These are phyloP conservation scores for Claviceps sp. DNA, from an alignment of 2,329 filamentous ascomycete genomes.

Conservation along the genomic window DNA sequence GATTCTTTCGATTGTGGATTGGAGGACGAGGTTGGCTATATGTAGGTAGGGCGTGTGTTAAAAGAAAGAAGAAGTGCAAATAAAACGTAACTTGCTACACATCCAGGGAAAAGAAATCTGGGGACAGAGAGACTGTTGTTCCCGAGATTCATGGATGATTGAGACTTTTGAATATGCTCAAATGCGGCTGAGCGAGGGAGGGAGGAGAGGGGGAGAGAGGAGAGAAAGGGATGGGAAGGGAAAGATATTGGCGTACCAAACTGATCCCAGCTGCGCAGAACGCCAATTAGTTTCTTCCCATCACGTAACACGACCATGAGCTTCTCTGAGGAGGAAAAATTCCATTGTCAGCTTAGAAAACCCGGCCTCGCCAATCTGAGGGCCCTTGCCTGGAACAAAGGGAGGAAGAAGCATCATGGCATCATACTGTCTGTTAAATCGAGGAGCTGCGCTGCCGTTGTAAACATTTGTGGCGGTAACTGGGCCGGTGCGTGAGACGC, in stretches of 20 bases:
- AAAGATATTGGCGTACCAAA: slow-evolving; percentile 48
- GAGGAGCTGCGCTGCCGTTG: slow-evolving; percentile 86
- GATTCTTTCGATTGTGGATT: slow-evolving; percentile 81
- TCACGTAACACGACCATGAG: slow-evolving; percentile 84
- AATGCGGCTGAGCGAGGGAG: too few relatives aligned
- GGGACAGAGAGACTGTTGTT: neutral
- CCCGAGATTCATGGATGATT: neutral
- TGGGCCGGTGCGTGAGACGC: slow-evolving; percentile 38
- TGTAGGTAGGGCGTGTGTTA: neutral
- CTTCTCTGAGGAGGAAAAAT: slow-evolving; percentile 56
- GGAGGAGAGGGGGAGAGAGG: too few relatives aligned
- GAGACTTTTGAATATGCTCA: neutral
- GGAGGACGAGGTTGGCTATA: slow-evolving; percentile 83
- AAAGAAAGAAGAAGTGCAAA: neutral
- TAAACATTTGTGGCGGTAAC: slow-evolving; percentile 92
- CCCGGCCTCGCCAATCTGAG: neutral
- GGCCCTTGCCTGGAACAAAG: neutral
- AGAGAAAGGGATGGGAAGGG: neutral
- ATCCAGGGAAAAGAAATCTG: too few relatives aligned
- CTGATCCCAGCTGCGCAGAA: slow-evolving; percentile 92
- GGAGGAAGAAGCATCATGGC: neutral
- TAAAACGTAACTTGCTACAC: neutral
- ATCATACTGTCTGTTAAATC: slow-evolving; percentile 91
- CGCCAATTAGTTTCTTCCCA: slow-evolving; percentile 84
- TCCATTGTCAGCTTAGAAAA: slow-evolving; percentile 10